These are phyloP conservation scores for Larix kaempferi DNA, from an alignment of 75 land plant genomes.

Conservation along the genomic window DNA sequence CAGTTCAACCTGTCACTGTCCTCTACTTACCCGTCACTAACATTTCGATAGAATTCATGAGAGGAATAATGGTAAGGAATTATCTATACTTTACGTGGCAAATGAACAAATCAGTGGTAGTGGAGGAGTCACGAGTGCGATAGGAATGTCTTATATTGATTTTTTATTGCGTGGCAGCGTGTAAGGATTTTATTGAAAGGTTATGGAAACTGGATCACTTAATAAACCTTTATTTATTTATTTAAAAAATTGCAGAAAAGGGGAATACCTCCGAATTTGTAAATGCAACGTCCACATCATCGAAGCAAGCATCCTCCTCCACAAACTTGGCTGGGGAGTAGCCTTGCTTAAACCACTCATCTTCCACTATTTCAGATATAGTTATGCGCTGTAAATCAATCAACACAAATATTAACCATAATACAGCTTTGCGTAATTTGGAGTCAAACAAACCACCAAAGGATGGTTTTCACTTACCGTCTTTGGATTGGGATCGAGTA, in stretches of 20 bases:
- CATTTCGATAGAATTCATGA: too few relatives aligned
- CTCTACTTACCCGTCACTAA: too few relatives aligned
- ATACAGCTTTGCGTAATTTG: too few relatives aligned
- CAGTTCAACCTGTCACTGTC: too few relatives aligned
- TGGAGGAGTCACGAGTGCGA: constrained; percentile 24
- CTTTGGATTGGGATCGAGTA: constrained; percentile 76
- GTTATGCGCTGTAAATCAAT: constrained; percentile 35
- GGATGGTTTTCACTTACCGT: constrained; percentile 13
- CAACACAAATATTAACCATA: background rate
- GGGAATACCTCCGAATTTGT: constrained; percentile 19
- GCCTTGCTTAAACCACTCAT: constrained; percentile 76
- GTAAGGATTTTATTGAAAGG: too few relatives aligned
- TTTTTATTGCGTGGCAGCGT: background rate
- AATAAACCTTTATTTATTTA: background rate
- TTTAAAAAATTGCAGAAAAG: background rate
- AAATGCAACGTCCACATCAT: constrained; percentile 22
- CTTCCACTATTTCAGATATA: constrained; percentile 49
- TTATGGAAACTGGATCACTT: constrained; percentile 4
- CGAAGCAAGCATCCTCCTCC: constrained; percentile 25
- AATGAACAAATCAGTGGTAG: background rate
- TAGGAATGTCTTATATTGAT: constrained; percentile 27
- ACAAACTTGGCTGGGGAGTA: constrained; percentile 43
- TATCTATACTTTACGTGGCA: background rate
- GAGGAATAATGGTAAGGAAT: too few relatives aligned
- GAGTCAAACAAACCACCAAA: background rate